phyloP scores from a whole-genome alignment of 2,329 filamentous ascomycete genomes.

The Hymenoscyphus salicellus region DNA sequence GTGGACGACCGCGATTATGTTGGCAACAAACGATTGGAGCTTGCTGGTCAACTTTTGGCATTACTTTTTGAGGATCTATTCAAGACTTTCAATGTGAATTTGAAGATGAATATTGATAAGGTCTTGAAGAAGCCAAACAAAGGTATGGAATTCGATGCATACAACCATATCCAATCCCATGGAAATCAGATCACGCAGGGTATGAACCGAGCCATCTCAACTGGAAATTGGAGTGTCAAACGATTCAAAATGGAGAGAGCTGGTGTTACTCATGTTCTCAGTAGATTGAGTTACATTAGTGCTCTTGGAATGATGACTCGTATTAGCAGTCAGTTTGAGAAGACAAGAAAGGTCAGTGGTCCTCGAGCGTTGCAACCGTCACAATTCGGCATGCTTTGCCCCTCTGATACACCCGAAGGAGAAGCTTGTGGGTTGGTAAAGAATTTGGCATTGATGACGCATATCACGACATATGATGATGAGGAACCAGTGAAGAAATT shows the following conservation, averaged over 20 bases:
- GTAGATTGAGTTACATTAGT: conserved; percentile 91
- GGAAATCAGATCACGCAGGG: conserved; percentile 86
- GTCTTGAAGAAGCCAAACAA: conserved; percentile 90
- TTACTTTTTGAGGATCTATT: conserved; percentile 96
- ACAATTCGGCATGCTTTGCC: conserved; percentile 97
- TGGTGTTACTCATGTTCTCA: conserved; percentile 93
- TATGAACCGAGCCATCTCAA: conserved; percentile 94
- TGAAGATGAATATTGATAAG: conserved; percentile 94
- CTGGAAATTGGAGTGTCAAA: conserved; percentile 96
- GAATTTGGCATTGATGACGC: conserved; percentile 97
- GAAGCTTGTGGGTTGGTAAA: conserved; percentile 98
- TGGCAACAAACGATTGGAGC: conserved; percentile 91
- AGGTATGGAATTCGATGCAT: conserved; percentile 82
- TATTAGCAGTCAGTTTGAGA: conserved; percentile 98
- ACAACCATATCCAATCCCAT: conserved; percentile 77
- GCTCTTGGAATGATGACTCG: conserved; percentile 99
- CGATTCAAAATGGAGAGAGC: conserved; percentile 98
- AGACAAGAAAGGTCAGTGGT: conserved; percentile 93
- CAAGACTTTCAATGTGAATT: conserved; percentile 86
- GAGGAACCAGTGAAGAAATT: conserved; percentile 85
- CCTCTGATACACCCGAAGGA: conserved; percentile 96
- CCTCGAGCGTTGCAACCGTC: conserved; percentile 94
- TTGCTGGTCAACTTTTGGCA: conserved; percentile 91
- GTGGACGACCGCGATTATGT: conserved; percentile 98
- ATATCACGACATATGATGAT: conserved; percentile 95